phyloP scores from a whole-genome alignment of 352 stramenopile species.

The Thalassiosira sp. region DNA sequence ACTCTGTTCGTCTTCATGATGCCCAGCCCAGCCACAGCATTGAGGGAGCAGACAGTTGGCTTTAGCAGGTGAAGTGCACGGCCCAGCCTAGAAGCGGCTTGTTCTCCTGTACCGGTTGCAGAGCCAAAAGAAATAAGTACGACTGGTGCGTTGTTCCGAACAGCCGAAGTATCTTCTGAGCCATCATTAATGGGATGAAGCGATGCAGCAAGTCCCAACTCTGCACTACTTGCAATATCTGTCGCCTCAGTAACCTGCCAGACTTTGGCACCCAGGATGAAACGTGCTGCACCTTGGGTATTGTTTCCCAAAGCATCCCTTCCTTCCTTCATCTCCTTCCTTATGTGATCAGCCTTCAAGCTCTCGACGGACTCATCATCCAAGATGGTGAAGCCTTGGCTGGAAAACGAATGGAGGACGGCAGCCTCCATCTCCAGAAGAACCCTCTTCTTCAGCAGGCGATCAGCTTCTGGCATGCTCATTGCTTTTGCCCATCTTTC shows the following conservation, averaged over 20 bases:
- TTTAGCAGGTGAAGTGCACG: neutral
- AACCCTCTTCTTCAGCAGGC: neutral
- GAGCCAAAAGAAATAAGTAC: slow-evolving; percentile 29
- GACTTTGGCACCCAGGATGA: neutral
- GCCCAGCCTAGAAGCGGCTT: neutral
- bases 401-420: slow-evolving; percentile 39
- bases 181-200: neutral
- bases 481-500: neutral
- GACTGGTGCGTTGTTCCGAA: neutral
- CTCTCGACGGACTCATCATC: slow-evolving; percentile 28
- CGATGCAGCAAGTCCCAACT: neutral
- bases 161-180: neutral
- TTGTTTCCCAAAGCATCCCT: slow-evolving; percentile 3
- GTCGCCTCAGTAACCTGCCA: neutral
- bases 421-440: slow-evolving; percentile 24
- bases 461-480: neutral
- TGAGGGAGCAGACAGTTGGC: slow-evolving; percentile 5
- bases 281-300: slow-evolving; percentile 2
- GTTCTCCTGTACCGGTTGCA: slow-evolving; percentile 26
- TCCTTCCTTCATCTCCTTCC: slow-evolving; percentile 27
- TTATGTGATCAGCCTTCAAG: slow-evolving; percentile 30
- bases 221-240: neutral
- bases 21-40: neutral
- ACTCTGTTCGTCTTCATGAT: neutral
- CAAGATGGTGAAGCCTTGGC: slow-evolving; percentile 35